Base-by-base conservation (phyloP, 192 early-diverging fungal species). In the Cladochytrium replicatum region DNA sequence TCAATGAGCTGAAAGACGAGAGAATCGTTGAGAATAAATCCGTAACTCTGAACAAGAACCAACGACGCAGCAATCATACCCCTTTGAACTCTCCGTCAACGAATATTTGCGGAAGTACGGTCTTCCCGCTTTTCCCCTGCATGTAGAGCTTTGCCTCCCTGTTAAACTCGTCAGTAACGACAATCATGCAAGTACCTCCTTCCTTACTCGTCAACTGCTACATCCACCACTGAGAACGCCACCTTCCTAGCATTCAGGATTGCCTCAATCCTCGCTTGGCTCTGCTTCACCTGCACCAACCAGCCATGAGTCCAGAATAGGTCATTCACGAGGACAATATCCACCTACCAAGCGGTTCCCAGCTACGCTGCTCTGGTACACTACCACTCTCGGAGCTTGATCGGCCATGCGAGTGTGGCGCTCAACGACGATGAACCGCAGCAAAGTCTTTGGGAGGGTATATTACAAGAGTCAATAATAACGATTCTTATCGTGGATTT, bases 41-140 rank as follows among this genome's bases (percentile, higher is more conserved):
- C 13, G 13, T 37, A 17, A 17, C 17, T 13, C 17, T 37, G 13
- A 37, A 50, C 9, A 9, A 40, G 41, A 22, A 11, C 13, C 23
- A 30, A 4, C 1, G 50, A 9, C 27, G 17, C 2, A 2, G 29
- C 27, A 28, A 5, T 46, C 29, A 8, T 45, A 59, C 57, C 51
- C 68, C 68, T 56, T 60, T 67, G 52, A 55, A 71, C 24, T 67
- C 60, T 43, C 69, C 69, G 41, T 71, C 57, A 9, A 65, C 62
- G 53, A 71, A 66, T 13, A 71, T 71, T 37, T 71, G 69, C 17
- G 69, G 69, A 19, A 71, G 30, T 2, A 48, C 32, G 34, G 48
- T 67, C 55, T 71, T 71, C 3, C 61, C 69, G 27, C 56, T 60
- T 44, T 59, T 60, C 11, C 32, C 27, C 25, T 60, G 47, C 69